These are phyloP conservation scores for Chloranthus sessilifolius DNA, from an alignment of 164 flowering plant genomes.

Conservation along the genomic window DNA sequence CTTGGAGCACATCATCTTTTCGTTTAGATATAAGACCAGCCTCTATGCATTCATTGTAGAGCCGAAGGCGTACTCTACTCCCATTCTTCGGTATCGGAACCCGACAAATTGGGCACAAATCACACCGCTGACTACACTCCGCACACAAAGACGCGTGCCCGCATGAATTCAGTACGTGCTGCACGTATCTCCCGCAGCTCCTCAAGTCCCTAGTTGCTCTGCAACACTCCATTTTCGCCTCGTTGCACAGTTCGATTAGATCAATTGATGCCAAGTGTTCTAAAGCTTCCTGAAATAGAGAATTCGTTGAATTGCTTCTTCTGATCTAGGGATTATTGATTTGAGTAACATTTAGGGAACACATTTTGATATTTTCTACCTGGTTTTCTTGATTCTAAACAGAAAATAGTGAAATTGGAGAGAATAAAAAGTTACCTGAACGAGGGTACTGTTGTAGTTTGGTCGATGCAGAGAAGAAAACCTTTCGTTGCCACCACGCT, in stretches of 20 bases:
- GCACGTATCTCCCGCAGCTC: constrained; percentile 86
- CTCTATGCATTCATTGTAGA: constrained; percentile 75
- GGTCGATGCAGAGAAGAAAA: too few species aligned
- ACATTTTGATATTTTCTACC: too few species aligned
- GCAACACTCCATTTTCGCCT: constrained; percentile 88
- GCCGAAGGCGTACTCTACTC: constrained; percentile 48
- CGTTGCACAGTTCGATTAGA: constrained; percentile 77
- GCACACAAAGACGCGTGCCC: constrained; percentile 89
- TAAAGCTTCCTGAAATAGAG: constrained; percentile 63
- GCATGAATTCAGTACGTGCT: constrained; percentile 62
- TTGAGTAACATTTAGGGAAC: background rate
- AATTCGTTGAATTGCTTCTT: background rate
- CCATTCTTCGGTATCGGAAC: constrained; percentile 49
- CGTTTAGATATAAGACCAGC: constrained; percentile 81
- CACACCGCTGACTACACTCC: constrained; percentile 88
- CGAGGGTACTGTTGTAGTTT: too few species aligned
- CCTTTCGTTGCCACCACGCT: too few species aligned
- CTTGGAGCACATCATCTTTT: constrained; percentile 59
- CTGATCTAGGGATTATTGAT: background rate
- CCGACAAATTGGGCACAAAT: constrained; percentile 89
- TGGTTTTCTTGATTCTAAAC: too few species aligned
- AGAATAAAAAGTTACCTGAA: too few species aligned
- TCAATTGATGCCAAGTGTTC: constrained; percentile 74
- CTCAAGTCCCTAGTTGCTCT: constrained; percentile 91
- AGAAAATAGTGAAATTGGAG: too few species aligned